A percentile compares a stretch with the other conserved stretches of the same genome.
These are phyloP conservation scores for Sclerotinia minor DNA, from an alignment of 2,329 filamentous ascomycete species.

Conservation along the genomic window DNA sequence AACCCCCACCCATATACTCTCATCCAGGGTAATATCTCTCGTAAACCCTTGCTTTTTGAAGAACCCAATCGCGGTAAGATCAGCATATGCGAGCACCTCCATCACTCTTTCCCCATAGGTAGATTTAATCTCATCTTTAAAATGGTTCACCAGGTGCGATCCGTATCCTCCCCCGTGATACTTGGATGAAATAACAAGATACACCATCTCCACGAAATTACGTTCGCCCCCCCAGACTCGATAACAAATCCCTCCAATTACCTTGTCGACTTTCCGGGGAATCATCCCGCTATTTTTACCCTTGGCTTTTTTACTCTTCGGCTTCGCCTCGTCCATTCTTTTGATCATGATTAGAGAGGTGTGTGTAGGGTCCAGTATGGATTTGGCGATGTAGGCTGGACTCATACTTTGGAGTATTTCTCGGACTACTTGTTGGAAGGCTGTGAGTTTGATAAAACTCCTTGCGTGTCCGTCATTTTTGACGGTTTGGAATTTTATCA, in stretches of 20 bases:
- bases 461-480: neutral
- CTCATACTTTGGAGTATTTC: neutral
- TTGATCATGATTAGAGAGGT: conserved; percentile 5
- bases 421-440: conserved; percentile 3
- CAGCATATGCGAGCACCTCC: conserved; percentile 9
- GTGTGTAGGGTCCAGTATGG: neutral
- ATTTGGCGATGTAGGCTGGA: neutral
- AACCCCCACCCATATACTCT: neutral
- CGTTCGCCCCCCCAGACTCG: neutral
- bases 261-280: neutral
- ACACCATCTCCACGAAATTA: conserved; percentile 8
- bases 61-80: conserved; percentile 5
- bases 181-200: neutral
- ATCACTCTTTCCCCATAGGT: neutral
- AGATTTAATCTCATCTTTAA: conserved; percentile 14
- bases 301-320: no score
- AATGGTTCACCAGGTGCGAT: neutral
- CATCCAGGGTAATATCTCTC: neutral
- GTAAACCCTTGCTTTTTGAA: conserved; percentile 11
- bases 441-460: neutral
- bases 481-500: neutral
- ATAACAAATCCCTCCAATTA: neutral
- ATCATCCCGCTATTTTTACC: no score
- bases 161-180: neutral
- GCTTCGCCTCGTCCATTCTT: neutral